Evolutionary conservation across 1,284 basidiomycete genomes (phyloP).

Genomic region (Boletus sp.): DNA sequence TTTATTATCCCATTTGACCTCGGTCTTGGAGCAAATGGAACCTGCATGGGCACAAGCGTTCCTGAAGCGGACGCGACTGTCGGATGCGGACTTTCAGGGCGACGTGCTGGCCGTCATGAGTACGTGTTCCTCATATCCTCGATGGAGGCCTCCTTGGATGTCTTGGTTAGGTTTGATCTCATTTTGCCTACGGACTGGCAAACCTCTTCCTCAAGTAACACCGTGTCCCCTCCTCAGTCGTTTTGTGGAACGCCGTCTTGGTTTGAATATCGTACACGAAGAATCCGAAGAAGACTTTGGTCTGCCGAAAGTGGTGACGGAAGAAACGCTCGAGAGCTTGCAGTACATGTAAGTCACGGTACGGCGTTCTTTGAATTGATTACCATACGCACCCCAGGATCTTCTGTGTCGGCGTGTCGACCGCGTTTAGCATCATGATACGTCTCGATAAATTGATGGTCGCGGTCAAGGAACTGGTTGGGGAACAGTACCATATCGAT

Average conservation of each 20-base stretch:
- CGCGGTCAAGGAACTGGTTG: constrained; percentile 74
- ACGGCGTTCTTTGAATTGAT: not conserved
- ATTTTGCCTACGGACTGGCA: constrained; percentile 69
- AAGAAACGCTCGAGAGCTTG: constrained; percentile 63
- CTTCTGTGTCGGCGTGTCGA: constrained; percentile 71
- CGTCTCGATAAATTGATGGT: constrained; percentile 71
- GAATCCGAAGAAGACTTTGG: constrained; percentile 69
- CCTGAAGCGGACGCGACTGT: constrained; percentile 68
- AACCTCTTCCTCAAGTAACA: constrained; percentile 81
- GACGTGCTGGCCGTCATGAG: constrained; percentile 79
- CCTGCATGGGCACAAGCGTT: constrained; percentile 76
- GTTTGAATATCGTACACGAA: constrained; percentile 59
- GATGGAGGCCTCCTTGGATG: not conserved
- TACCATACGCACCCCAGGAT: constrained; percentile 37
- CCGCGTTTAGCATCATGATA: constrained; percentile 60
- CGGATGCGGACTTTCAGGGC: constrained; percentile 80
- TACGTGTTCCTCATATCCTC: constrained; percentile 33
- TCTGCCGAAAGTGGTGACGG: constrained; percentile 57
- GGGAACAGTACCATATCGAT: constrained; percentile 75
- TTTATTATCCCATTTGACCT: constrained; percentile 61
- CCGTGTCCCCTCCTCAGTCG: constrained; percentile 79
- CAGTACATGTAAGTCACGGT: constrained; percentile 56
- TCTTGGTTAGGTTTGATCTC: constrained; percentile 57
- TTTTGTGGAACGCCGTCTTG: constrained; percentile 60
- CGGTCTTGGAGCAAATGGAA: constrained; percentile 61